Evolutionary conservation across 371 early-diverging fungal species (phyloP), one percentile per base, ranked within the genome.

Genomic region (Mucor irregularis): DNA sequence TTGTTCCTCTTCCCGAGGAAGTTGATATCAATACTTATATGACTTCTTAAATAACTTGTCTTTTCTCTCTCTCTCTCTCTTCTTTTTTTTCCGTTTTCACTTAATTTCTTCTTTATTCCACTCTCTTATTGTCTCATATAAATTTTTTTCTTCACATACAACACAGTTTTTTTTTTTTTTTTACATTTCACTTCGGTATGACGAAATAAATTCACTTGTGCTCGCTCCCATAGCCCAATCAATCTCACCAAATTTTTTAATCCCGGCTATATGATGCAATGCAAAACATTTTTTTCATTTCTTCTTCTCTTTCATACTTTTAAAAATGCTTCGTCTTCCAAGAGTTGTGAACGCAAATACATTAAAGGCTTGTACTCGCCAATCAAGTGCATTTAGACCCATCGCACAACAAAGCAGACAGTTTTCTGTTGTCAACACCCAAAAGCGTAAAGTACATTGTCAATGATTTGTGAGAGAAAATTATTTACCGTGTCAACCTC

Each of bases 1-100:
- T 98, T 56, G 82, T 89, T 11, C 85, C 86, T 61, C 73, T 96
- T 52, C 96, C 97, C 39, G 95, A 92, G 29, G 82, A 87, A 56
- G 88, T 95, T 71, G 95, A 95, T 66, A 79, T 87, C 58, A 81
- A 82, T 57, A 76, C 88, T 37, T 92, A 90, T 73, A 90, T 73
- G 69, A 66, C 69, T 35, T 65, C 66, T 39, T 69, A 69, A 55
- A 30, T 14, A 44, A 44, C 4, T 28, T n/a, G 3, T 16, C 5
- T 21, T 47, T 30, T 31, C 17, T 56, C 7, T 11, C 31, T 49
- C 21, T 43, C 39, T 43, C 40, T 49, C 39, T 39, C 21, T 5
- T 49, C 21, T 43, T 31, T 43, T 40, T 49, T 21, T 39, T 8
- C 2, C 14, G 3, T 26, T 13, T 26, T 25, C 25, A 14, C 39